Evolutionary conservation across 106 monocot genomes (phyloP), one percentile per base, ranked within the genome.

Genomic region (Phalaenopsis aphrodite): DNA sequence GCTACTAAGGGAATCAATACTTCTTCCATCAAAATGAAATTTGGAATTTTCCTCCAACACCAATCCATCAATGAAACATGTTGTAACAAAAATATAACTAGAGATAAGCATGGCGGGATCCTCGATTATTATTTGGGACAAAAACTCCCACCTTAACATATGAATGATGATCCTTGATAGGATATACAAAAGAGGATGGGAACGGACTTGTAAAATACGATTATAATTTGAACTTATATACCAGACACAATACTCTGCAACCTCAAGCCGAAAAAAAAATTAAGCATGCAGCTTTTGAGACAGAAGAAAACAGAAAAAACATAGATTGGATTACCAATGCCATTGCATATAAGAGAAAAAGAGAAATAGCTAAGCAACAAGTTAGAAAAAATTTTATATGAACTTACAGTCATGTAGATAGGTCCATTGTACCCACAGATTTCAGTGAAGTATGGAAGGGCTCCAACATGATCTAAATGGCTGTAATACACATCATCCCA

Each of bases 371-470:
- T 45, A 74, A 45, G 45, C n/a, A 69, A 66, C 55, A 77, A 58
- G 52, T 21, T 67, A 65, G 45, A 41, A 49, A 4, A 79, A 47
- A 3, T 45, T 58, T n/a, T 45, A 23, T 41, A 41, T 55, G 41
- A 80, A 78, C 88, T 89, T 85, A 94, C 95, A 41, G 97, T 94
- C 97, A 98, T 98, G 81, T 84, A 98, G 48, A 98, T 88, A 8
- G 97, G 97, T 5, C 97, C 97, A 61, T 84, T 81, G 58, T 94
- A 98, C 17, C 94, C 94, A 55, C 97, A 98, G 24, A 98, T 88
- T 86, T 98, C 92, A n/a, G 97, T 92, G 37, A 98, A 98, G 78
- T 90, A 98, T 30, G 97, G 97, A 83, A 98, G 97, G 7, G 97
- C 97, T 76, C 97, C 97, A 76, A 98, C 82, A 78, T 98, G 97